Evolutionary conservation across 805 yeast genomes (phyloP), one percentile per base, ranked within the genome.

Genomic region (Debaryomyces maramus): DNA sequence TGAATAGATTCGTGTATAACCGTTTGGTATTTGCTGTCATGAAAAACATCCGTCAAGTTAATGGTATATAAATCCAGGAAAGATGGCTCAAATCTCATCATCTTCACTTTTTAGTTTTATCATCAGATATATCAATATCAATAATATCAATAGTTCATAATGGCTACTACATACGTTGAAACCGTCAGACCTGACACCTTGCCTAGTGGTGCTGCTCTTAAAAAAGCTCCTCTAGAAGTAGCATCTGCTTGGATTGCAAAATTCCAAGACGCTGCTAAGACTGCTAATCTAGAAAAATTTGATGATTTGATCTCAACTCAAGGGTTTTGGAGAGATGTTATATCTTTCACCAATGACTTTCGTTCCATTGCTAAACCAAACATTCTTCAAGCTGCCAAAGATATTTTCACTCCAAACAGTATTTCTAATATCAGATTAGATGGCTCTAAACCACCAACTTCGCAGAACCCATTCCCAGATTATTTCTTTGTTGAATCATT

Each of bases 301-400:
- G 34, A 31, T 31, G 34, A 31, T 18, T 31, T 31, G 34, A 31
- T 31, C 34, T 31, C 34, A 18, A 18, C 19, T 18, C 34, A 31
- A 31, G 34, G 34, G 21, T 31, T 31, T 18, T 31, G 34, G 34
- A 31, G 34, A 31, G 34, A 31, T 18, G 34, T 31, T 6, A 31
- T 31, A 13, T 16, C 34, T 16, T 31, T 31, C 34, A 31, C 34
- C n/a, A 31, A 15, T 18, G 34, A 31, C 13, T 31, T 8, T 21
- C 34, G 34, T 16, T 31, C 34, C 22, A 31, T 31, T 31, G 34
- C 34, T 18, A 31, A 31, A 7, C 34, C 34, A 16, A 31, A 31
- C n/a, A 31, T 31, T 17, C 22, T 3, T 18, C 34, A 31, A 18
- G 34, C 34, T 31, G 34, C 34, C n/a, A 31, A 15, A 31, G 34